Base-by-base conservation (phyloP, 2,329 filamentous ascomycete genomes). In the Fonsecaea pedrosoi region DNA sequence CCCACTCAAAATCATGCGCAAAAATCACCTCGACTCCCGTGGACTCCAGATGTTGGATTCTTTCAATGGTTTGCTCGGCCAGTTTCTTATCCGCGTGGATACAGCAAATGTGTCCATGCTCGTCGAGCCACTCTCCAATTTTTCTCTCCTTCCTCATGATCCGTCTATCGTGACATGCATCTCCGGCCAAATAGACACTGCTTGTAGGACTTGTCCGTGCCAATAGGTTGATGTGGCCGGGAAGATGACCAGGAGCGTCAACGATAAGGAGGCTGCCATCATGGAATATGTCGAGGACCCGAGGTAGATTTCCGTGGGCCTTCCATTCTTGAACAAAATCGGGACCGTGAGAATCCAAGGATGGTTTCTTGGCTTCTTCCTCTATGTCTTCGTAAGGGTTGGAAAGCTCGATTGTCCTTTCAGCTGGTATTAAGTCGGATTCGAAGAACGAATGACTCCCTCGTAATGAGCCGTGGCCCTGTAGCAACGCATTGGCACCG, bases 171-270 rank as follows among this genome's bases (percentile, higher is more conserved):
- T 78, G 77, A 53, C 75, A 78, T 8, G 75, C 72, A 64, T 78
- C 75, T 18, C 75, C 76, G 4, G 73, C 75, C 12, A 78, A 70
- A 60, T 77, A 76, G 5, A 76, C 64, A 32, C 66, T 74, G 32
- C 60, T 64, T 12, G 58, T 34, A 1, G 57, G 37, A 3, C 57
- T 57, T 60, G 64, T 71, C 50, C 63, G 66, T n/a, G 66, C 63
- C 8, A 78, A 70, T 1, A 77, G 60, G 57, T 78, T 78, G 53
- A 77, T 73, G 67, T 78, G 76, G 0, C 74, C 75, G 9, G 72
- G 72, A 8, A 77, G 63, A 67, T 78, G 77, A 2, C 75, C 74
- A 0, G 77, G 76, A 2, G 73, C 69, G 57, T 76, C 66, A 21
- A 77, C 70, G 15, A 78, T 71, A 21, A 71, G 74, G n/a, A 78